Percentiles rank a stretch among this genome's conserved stretches.
These are phyloP conservation scores for Hortiboletus campestris DNA, from an alignment of 768 basidiomycete species.

Conservation along the genomic window DNA sequence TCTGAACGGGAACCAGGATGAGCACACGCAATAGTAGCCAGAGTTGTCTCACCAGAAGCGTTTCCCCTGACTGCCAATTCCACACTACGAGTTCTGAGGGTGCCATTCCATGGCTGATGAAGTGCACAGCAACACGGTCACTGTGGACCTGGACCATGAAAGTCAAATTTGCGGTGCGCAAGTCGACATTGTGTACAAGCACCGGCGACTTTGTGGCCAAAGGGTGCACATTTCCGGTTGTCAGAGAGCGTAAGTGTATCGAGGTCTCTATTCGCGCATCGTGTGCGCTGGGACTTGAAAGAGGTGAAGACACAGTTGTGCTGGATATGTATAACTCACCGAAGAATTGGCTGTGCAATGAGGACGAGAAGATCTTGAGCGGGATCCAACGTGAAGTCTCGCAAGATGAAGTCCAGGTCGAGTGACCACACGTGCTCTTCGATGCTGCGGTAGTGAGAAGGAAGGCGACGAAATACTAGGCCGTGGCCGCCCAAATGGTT, in stretches of 20 bases:
- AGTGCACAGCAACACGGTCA: slow-evolving; percentile 51
- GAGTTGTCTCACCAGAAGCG: slow-evolving; percentile 44
- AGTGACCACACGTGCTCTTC: slow-evolving; percentile 45
- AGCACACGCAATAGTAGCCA: neutral
- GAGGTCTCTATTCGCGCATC: slow-evolving; percentile 18
- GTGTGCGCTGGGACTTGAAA: slow-evolving; percentile 10
- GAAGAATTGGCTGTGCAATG: slow-evolving; percentile 37
- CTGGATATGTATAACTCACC: slow-evolving; percentile 28
- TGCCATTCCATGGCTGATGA: slow-evolving; percentile 31
- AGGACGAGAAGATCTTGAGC: slow-evolving; percentile 62
- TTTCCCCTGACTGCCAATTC: slow-evolving; percentile 63
- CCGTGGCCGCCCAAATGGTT: slow-evolving; percentile 16
- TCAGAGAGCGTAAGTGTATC: slow-evolving; percentile 47
- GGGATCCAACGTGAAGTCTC: slow-evolving; percentile 67
- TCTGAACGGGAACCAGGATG: slow-evolving; percentile 8
- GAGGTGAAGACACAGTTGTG: neutral
- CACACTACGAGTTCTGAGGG: slow-evolving; percentile 54
- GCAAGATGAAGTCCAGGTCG: slow-evolving; percentile 36
- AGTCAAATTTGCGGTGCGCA: slow-evolving; percentile 24
- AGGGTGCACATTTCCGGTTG: slow-evolving; percentile 46
- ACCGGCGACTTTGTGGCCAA: slow-evolving; percentile 36
- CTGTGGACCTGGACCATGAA: slow-evolving; percentile 57
- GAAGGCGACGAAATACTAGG: slow-evolving; percentile 47
- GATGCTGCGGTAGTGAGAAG: slow-evolving; percentile 49
- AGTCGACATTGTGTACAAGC: slow-evolving; percentile 26